These are phyloP conservation scores for Melanomma pulvis-pyrius DNA, from an alignment of 495 filamentous ascomycete species.

Conservation along the genomic window DNA sequence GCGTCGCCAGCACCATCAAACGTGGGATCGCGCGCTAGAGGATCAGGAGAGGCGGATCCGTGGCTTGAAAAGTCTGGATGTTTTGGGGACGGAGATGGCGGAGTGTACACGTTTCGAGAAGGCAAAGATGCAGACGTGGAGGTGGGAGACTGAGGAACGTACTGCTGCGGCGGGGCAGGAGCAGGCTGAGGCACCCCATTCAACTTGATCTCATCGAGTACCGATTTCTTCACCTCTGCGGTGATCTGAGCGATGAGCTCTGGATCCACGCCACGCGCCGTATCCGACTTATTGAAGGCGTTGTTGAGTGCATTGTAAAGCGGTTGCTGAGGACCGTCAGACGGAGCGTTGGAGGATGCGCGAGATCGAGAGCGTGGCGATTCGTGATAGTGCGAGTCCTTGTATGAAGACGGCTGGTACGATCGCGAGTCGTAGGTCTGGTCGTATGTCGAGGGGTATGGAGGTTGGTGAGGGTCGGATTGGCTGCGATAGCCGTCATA, in stretches of 20 bases:
- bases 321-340: slow-evolving; percentile 41
- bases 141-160: slow-evolving; percentile 31
- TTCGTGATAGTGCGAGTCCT: slow-evolving; percentile 16
- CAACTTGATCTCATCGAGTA: slow-evolving; percentile 41
- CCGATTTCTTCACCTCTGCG: slow-evolving; percentile 41
- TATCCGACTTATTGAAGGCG: slow-evolving; percentile 45
- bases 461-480: slow-evolving; percentile 24
- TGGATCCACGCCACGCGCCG: slow-evolving; percentile 43
- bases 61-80: slow-evolving; percentile 34
- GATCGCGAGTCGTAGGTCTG: slow-evolving; percentile 24
- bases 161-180: slow-evolving; percentile 32
- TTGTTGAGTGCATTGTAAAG: slow-evolving; percentile 46
- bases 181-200: slow-evolving; percentile 31
- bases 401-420: slow-evolving; percentile 12
- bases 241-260: slow-evolving; percentile 46
- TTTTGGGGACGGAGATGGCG: slow-evolving; percentile 48
- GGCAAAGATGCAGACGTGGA: slow-evolving; percentile 40
- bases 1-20: slow-evolving; percentile 45
- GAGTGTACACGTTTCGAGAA: slow-evolving; percentile 48
- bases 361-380: slow-evolving; percentile 35
- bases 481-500: slow-evolving; percentile 38
- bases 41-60: slow-evolving; percentile 35
- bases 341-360: slow-evolving; percentile 36
- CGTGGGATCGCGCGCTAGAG: slow-evolving; percentile 24
- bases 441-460: slow-evolving; percentile 30